Conservation (phyloP, 1,284 basidiomycete species). For the Austroboletus olivaceoglutinosus region DNA sequence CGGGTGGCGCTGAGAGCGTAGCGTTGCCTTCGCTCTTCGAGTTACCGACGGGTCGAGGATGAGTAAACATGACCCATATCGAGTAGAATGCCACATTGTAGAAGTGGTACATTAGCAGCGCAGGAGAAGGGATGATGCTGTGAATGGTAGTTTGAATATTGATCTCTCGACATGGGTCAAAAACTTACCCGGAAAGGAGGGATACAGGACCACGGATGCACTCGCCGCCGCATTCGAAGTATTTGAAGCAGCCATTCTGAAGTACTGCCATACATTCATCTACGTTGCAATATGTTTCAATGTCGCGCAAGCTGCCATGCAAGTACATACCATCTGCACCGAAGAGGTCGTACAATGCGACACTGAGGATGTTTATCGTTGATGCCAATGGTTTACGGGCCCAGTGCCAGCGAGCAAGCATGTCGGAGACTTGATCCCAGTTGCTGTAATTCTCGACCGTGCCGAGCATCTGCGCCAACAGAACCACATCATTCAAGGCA, state of each 20-base stretch:
- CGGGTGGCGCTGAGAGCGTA: conserved; percentile 26
- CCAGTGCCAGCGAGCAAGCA: conserved; percentile 82
- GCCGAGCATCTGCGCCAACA: conserved; percentile 64
- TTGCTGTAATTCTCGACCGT: conserved; percentile 51
- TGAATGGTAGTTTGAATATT: conserved; percentile 15
- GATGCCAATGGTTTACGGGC: conserved; percentile 75
- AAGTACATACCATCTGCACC: conserved; percentile 72
- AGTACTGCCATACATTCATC: conserved; percentile 81
- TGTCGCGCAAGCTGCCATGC: not conserved
- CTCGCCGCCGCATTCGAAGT: conserved; percentile 93
- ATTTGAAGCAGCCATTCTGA: conserved; percentile 93
- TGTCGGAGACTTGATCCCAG: conserved; percentile 59
- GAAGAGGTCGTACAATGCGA: conserved; percentile 91
- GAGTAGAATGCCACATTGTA: conserved; percentile 94
- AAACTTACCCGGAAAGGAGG: conserved; percentile 73
- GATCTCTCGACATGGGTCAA: no score
- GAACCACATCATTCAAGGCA: conserved; percentile 80
- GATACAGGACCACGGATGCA: conserved; percentile 88
- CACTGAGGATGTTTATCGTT: conserved; percentile 87
- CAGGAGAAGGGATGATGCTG: conserved; percentile 71
- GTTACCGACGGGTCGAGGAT: conserved; percentile 44
- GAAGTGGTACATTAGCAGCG: conserved; percentile 87
- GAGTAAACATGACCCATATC: conserved; percentile 83
- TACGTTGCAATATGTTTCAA: conserved; percentile 32
- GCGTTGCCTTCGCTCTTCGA: conserved; percentile 11